Percentiles rank a stretch among this genome's conserved stretches.
Conservation (phyloP, 2,329 filamentous ascomycete genomes). For the Ceratocystis variospora region DNA sequence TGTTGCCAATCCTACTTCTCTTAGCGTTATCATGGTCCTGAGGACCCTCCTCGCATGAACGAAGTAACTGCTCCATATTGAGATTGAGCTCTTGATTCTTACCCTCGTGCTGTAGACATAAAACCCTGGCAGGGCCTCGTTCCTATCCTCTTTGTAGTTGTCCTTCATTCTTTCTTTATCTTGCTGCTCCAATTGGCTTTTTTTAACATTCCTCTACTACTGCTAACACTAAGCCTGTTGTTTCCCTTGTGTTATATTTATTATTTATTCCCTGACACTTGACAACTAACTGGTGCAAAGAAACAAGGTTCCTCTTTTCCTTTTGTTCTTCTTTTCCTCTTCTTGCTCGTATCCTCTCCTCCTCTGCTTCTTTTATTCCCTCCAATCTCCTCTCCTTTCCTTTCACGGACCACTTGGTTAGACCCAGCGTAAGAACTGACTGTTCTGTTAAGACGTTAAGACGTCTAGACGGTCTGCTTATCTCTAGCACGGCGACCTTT, state of each 20-base stretch:
- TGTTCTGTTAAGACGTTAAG: not conserved
- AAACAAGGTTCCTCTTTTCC: not conserved
- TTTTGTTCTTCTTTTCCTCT: not conserved
- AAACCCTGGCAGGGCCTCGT: not conserved
- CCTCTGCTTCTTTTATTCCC: not conserved
- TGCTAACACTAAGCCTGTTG: not conserved
- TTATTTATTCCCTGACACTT: not conserved
- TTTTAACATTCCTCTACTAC: not conserved
- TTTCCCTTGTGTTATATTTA: not conserved
- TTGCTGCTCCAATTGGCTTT: not conserved
- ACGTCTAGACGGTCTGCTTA: not conserved
- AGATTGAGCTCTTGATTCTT: not conserved
- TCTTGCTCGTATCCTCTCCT: not conserved
- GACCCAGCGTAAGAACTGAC: not conserved
- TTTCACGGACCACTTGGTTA: not conserved
- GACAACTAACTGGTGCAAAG: not conserved
- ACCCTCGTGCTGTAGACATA: not conserved
- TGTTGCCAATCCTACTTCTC: not conserved
- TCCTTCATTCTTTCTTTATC: not conserved
- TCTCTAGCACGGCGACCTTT: conserved; percentile 3
- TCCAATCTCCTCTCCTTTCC: not conserved
- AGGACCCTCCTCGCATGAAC: not conserved
- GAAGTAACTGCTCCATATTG: not conserved
- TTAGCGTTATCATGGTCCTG: not conserved
- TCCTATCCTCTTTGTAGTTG: not conserved